Evolutionary conservation across 2,329 filamentous ascomycete genomes (phyloP), one percentile per base, ranked within the genome.

Genomic region (Aspergillus fumigatiaffinis): DNA sequence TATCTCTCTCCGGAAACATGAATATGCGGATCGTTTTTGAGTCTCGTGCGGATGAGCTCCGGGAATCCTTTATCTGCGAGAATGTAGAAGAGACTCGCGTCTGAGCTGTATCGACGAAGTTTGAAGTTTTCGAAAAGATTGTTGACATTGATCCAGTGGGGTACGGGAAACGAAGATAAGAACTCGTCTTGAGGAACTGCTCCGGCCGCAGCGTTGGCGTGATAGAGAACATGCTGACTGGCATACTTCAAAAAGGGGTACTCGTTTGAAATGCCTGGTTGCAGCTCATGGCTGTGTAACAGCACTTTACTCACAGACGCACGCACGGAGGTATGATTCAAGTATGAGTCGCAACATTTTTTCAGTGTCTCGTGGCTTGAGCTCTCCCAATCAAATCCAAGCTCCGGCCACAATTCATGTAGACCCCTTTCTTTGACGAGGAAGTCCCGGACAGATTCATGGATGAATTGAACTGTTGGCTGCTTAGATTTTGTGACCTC

Each of bases 311-410:
- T 25, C 1, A 48, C 6, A 38, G 35, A 51, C 38, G n/a, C 12
- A 12, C 12, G n/a, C 20, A 53, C 12, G 12, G 49, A 42, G 17
- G 1, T 17, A 46, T 58, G 51, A 2, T 23, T 56, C 14, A 54
- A 51, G n/a, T 62, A 63, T 1, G 51, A 14, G n/a, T 50, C 29
- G 48, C 65, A 67, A 46, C 63, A 63, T n/a, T 73, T 50, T 59
- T 77, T 82, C 5, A 83, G 64, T 20, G 53, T 64, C 1, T 82
- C 74, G 44, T 84, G 73, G 50, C 78, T 72, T 41, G 61, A 53
- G 0, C 69, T 66, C 28, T 69, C 54, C 21, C 76, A 55, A 26
- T 62, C 20, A 4, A 38, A n/a, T n/a, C 51, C 58, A 52, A 62
- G 56, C 1, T 75, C 69, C 4, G 74, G 66, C 68, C 66, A 72